phyloP scores from a whole-genome alignment of 805 yeast genomes.

The Grigorovia transvaalensis region DNA sequence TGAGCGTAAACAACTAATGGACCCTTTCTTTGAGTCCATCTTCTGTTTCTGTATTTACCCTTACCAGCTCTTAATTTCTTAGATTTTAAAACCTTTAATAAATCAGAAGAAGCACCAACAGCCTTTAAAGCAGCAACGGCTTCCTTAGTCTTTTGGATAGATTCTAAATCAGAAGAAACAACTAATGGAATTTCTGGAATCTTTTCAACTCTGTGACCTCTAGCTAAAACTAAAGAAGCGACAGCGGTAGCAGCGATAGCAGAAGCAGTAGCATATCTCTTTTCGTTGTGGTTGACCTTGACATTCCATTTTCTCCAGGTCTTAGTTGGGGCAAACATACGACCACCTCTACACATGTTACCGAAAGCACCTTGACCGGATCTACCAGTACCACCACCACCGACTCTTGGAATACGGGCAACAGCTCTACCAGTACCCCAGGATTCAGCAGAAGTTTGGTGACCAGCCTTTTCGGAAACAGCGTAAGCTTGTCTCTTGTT shows the following conservation, averaged over 20 bases:
- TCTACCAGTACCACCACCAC: slow-evolving; percentile 99
- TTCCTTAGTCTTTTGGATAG: slow-evolving; percentile 93
- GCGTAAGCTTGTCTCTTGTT: slow-evolving; percentile 99
- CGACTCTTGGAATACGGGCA: slow-evolving; percentile 99
- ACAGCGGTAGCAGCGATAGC: slow-evolving; percentile 99
- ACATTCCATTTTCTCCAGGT: slow-evolving; percentile 99
- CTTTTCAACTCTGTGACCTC: slow-evolving; percentile 99
- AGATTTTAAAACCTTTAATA: slow-evolving; percentile 95
- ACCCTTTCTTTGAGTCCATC: slow-evolving; percentile 99
- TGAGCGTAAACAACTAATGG: slow-evolving; percentile 97
- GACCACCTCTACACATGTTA: slow-evolving; percentile 99
- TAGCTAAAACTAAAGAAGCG: slow-evolving; percentile 95
- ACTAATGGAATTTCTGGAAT: slow-evolving; percentile 98
- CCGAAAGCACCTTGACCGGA: slow-evolving; percentile 99
- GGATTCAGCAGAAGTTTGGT: slow-evolving; percentile 99
- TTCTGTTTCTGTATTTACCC: slow-evolving; percentile 99
- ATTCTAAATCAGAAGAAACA: slow-evolving; percentile 86
- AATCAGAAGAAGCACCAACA: slow-evolving; percentile 97
- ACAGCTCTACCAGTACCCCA: slow-evolving; percentile 99
- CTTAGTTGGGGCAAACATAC: slow-evolving; percentile 99
- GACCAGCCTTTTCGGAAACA: slow-evolving; percentile 98
- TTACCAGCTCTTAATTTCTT: slow-evolving; percentile 99
- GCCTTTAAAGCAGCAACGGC: slow-evolving; percentile 98
- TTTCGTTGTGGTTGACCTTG: slow-evolving; percentile 99
- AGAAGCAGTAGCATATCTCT: slow-evolving; percentile 99